A percentile compares a stretch with the other conserved stretches of the same genome.
Evolutionary conservation across 176 grass and related monocot species (phyloP).

Genomic region (Secale cereale): DNA sequence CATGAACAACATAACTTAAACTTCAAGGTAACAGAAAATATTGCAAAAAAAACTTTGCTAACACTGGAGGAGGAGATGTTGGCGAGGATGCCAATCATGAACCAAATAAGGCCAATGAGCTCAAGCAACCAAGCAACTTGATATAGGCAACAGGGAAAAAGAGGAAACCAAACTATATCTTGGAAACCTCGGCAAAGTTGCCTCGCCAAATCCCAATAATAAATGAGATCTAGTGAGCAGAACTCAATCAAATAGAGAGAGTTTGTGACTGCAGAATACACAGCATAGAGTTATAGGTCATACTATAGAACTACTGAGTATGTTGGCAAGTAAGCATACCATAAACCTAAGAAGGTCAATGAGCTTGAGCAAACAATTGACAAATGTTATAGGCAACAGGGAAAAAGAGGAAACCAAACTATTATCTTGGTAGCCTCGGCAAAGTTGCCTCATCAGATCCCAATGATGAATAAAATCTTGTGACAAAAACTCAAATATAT

Average conservation of each 20-base stretch:
- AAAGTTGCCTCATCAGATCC: constrained; percentile 36
- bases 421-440: constrained; percentile 49
- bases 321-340: constrained; percentile 28
- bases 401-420: constrained; percentile 67
- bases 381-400: constrained; percentile 57
- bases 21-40: not conserved
- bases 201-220: not conserved
- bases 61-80: not conserved
- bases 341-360: constrained; percentile 13
- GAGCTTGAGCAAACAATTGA: constrained; percentile 4
- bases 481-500: not conserved
- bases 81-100: constrained; percentile 21
- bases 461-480: not conserved
- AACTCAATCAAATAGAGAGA: not conserved
- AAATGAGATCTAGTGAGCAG: not conserved
- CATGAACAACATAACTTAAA: not conserved
- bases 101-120: constrained; percentile 8
- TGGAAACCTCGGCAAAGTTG: constrained; percentile 75
- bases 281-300: not conserved
- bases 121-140: constrained; percentile 18
- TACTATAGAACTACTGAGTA: not conserved
- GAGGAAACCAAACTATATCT: constrained; percentile 54
- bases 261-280: not conserved
- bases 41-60: not conserved
- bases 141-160: constrained; percentile 87